Base-by-base conservation (phyloP, 2,329 filamentous ascomycete species). In the Podosphaera aphanis region DNA sequence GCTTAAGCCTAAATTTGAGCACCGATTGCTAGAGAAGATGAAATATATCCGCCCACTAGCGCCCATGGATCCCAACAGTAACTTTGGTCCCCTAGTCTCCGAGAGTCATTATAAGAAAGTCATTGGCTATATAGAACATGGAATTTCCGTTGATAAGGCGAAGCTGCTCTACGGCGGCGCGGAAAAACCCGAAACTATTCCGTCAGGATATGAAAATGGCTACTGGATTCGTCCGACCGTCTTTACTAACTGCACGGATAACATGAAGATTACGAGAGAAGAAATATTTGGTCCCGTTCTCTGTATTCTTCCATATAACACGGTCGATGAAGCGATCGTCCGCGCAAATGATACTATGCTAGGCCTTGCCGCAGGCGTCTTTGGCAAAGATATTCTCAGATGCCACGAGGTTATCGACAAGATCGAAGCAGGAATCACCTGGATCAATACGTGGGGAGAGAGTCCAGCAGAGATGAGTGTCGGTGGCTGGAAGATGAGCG, bases 391-490 rank as follows among this genome's bases (percentile, higher is more conserved):
- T 52, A 61, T 93, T 45, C 79, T 82, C 53, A 58, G 70, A 42
- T 84, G 81, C 46, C 83, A 93, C 56, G 66, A 71, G 38, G 71
- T 88, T 1, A 68, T 88, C 37, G 69, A 71, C 20, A 69, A 73
- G 56, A 64, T 93, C 4, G 71, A 92, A 57, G 83, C 83, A 0
- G 84, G 84, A 29, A 93, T 93, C 56, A 92, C 83, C 1, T 93
- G 84, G 84, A 70, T 93, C 45, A 93, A 93, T 60, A 85, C 82
- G 0, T 93, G 85, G 85, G 84, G 85, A n/a, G 84, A 93, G 64
- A 79, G 73, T 43, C 84, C 84, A 0, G 83, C 85, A 0, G 84
- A 93, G 66, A 93, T 93, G 85, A 79, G 80, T 2, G 84, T 93
- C 0, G 84, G 84, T 8, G 84, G 84, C 0, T 93, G 84, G 85